Conservation (phyloP, 441 rosid genomes). For the Hypseocharis bilobata region DNA sequence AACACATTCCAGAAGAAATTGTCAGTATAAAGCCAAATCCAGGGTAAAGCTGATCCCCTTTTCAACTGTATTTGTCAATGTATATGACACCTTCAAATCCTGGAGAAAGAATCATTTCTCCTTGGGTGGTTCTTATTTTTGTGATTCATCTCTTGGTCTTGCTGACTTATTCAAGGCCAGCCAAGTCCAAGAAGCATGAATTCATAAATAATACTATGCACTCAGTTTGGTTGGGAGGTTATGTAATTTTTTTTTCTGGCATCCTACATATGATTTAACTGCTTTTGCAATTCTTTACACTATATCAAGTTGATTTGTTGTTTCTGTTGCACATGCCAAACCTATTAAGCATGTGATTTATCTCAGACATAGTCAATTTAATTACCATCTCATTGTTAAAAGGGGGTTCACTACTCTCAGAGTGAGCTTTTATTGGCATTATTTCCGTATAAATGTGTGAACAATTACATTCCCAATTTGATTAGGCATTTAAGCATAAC, state of each 20-base stretch:
- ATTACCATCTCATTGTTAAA: constrained; percentile 3
- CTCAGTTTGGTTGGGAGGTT: no score
- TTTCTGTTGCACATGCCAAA: no score
- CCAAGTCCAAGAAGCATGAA: neutral
- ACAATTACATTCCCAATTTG: neutral
- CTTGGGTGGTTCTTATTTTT: neutral
- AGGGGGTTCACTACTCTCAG: neutral
- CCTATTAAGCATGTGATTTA: no score
- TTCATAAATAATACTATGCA: no score
- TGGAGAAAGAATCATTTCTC: no score
- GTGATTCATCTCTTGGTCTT: neutral
- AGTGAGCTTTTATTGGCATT: neutral
- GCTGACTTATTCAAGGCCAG: neutral
- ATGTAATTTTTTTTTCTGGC: no score
- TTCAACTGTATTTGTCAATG: constrained; percentile 8
- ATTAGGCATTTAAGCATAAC: neutral
- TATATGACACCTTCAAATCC: neutral
- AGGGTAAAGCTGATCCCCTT: constrained; percentile 42
- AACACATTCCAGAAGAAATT: constrained; percentile 81
- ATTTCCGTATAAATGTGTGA: neutral
- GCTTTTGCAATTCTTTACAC: neutral
- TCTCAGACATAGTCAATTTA: neutral
- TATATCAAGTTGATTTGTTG: neutral
- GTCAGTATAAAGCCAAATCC: constrained; percentile 56
- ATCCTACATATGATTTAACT: neutral